A percentile compares a stretch with the other conserved stretches of the same genome.
Evolutionary conservation across 1,139 yeast species (phyloP).

Genomic region (Candida sp.): DNA sequence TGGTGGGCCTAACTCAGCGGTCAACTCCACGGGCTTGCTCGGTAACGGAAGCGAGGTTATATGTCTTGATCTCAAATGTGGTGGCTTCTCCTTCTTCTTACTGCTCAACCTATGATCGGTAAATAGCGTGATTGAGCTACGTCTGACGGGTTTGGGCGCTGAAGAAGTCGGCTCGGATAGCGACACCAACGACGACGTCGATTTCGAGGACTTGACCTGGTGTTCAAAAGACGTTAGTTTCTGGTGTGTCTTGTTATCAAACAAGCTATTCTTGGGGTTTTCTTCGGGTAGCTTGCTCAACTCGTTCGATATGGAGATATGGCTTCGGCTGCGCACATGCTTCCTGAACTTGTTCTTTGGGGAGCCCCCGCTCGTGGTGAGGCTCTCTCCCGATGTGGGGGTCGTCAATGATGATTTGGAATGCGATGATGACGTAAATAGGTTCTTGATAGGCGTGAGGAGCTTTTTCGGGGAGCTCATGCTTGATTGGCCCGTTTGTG

Average conservation of each 20-base stretch:
- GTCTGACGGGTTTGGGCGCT: background rate
- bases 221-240: slow-evolving; percentile 1
- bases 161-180: background rate
- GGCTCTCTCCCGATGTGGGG: slow-evolving; percentile 16
- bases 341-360: slow-evolving; percentile 9
- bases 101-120: background rate
- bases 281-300: slow-evolving; percentile 7
- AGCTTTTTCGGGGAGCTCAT: slow-evolving; percentile 46
- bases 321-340: slow-evolving; percentile 10
- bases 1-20: slow-evolving; percentile 17
- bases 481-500: slow-evolving; percentile 18
- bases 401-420: slow-evolving; percentile 11
- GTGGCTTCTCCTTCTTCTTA: background rate
- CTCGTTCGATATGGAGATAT: slow-evolving; percentile 5
- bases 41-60: slow-evolving; percentile 4
- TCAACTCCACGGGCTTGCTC: background rate
- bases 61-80: slow-evolving; percentile 2
- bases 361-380: slow-evolving; percentile 7
- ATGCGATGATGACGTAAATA: slow-evolving; percentile 32
- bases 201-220: slow-evolving; percentile 1
- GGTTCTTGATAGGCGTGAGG: slow-evolving; percentile 45
- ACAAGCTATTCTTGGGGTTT: slow-evolving; percentile 1
- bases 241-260: slow-evolving; percentile 2
- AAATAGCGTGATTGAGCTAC: background rate
- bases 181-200: background rate